Conservation (phyloP, 768 basidiomycete species). For the Serendipita sp. region DNA sequence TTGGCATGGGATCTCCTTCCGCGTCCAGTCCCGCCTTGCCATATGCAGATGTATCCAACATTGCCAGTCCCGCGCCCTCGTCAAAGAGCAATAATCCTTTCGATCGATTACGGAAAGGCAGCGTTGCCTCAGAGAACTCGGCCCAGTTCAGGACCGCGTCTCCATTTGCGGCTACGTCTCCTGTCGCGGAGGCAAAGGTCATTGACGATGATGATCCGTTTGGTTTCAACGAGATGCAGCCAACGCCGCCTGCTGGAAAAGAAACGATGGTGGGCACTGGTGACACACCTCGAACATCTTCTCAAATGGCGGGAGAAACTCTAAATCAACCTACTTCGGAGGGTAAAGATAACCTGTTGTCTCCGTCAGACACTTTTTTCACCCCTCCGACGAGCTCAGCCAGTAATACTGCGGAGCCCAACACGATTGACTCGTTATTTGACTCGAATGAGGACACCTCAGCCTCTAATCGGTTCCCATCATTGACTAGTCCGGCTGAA, state of each 20-base stretch:
- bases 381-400: not conserved
- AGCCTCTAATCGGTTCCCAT: not conserved
- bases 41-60: slow-evolving; percentile 43
- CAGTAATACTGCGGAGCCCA: not conserved
- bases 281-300: not conserved
- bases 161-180: slow-evolving; percentile 7
- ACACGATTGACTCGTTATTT: not conserved
- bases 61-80: slow-evolving; percentile 24
- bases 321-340: slow-evolving; percentile 4
- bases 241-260: not conserved
- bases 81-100: slow-evolving; percentile 86
- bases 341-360: not conserved
- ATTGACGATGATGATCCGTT: slow-evolving; percentile 31
- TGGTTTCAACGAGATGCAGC: slow-evolving; percentile 23
- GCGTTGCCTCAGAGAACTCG: slow-evolving; percentile 24
- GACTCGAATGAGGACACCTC: not conserved
- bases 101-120: slow-evolving; percentile 34
- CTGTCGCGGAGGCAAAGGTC: slow-evolving; percentile 2
- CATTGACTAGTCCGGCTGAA: not conserved
- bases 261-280: not conserved
- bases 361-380: not conserved
- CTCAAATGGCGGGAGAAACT: slow-evolving; percentile 3
- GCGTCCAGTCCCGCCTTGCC: slow-evolving; percentile 64
- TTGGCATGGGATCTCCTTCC: slow-evolving; percentile 29
- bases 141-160: slow-evolving; percentile 20